These are phyloP conservation scores for Candida gorgasii DNA, from an alignment of 805 yeast species.

Conservation along the genomic window DNA sequence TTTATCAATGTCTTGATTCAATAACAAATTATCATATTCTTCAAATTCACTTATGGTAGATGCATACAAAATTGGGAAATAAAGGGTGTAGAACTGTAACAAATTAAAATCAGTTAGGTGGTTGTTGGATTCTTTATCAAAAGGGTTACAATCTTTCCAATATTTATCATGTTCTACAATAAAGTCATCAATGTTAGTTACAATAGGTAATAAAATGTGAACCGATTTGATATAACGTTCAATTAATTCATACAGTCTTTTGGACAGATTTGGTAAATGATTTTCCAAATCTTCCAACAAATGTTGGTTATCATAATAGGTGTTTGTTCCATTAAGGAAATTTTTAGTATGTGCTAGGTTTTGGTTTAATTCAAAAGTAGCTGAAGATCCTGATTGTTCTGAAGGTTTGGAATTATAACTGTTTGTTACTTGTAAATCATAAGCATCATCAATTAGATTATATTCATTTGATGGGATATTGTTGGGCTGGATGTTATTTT, in stretches of 20 bases:
- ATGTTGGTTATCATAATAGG: conserved; percentile 35
- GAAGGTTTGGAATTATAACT: conserved; percentile 4
- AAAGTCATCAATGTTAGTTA: conserved; percentile 48
- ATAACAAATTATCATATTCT: conserved; percentile 49
- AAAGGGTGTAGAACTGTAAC: conserved; percentile 47
- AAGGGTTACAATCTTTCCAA: conserved; percentile 40
- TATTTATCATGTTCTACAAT: conserved; percentile 46
- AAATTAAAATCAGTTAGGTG: conserved; percentile 34
- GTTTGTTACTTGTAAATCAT: conserved; percentile 1
- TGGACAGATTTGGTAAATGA: conserved; percentile 45
- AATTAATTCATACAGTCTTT: conserved; percentile 47
- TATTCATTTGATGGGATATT: background rate
- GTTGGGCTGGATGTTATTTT: background rate
- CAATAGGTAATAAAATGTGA: conserved; percentile 55
- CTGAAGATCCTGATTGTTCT: conserved; percentile 7
- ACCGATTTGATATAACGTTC: conserved; percentile 52
- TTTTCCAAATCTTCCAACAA: conserved; percentile 38
- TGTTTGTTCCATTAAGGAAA: conserved; percentile 39
- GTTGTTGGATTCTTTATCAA: conserved; percentile 14
- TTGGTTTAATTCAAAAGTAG: conserved; percentile 12
- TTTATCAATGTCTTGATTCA: conserved; percentile 50
- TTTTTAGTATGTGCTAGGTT: conserved; percentile 16
- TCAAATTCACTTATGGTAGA: conserved; percentile 61
- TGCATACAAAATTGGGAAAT: conserved; percentile 58
- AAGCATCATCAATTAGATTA: background rate